phyloP scores from a whole-genome alignment of 495 filamentous ascomycete genomes.

The Aspergillus carlsbadensis region DNA sequence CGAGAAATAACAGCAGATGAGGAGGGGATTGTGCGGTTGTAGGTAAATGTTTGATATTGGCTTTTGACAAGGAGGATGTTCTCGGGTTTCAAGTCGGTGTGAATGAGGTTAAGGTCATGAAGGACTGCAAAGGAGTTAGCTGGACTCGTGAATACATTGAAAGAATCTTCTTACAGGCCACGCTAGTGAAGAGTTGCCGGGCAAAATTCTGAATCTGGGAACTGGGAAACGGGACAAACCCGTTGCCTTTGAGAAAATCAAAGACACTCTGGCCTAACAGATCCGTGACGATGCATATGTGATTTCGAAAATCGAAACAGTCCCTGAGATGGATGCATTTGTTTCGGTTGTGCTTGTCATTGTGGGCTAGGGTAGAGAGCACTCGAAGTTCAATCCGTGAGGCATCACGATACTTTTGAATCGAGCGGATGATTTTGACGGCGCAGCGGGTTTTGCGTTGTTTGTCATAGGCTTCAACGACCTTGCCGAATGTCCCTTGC shows the following conservation, averaged over 20 bases:
- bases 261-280: constrained; percentile 95
- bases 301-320: constrained; percentile 95
- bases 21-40: constrained; percentile 91
- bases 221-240: constrained; percentile 96
- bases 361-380: constrained; percentile 81
- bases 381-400: constrained; percentile 95
- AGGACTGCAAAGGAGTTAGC: constrained; percentile 59
- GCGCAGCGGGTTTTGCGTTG: constrained; percentile 75
- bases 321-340: constrained; percentile 96
- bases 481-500: constrained; percentile 97
- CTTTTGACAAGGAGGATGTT: constrained; percentile 94
- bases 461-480: constrained; percentile 87
- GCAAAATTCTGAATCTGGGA: constrained; percentile 98
- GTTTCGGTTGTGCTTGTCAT: constrained; percentile 90
- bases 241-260: constrained; percentile 94
- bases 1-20: constrained; percentile 75
- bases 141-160: constrained; percentile 5
- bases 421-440: constrained; percentile 96
- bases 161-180: constrained; percentile 73
- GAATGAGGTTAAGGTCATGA: constrained; percentile 96
- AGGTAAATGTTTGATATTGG: constrained; percentile 92
- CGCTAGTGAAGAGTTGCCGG: constrained; percentile 93
- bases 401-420: constrained; percentile 96
- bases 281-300: constrained; percentile 99
- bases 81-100: constrained; percentile 97